phyloP scores from a whole-genome alignment of 805 yeast genomes.

The Blastobotrys americana region DNA sequence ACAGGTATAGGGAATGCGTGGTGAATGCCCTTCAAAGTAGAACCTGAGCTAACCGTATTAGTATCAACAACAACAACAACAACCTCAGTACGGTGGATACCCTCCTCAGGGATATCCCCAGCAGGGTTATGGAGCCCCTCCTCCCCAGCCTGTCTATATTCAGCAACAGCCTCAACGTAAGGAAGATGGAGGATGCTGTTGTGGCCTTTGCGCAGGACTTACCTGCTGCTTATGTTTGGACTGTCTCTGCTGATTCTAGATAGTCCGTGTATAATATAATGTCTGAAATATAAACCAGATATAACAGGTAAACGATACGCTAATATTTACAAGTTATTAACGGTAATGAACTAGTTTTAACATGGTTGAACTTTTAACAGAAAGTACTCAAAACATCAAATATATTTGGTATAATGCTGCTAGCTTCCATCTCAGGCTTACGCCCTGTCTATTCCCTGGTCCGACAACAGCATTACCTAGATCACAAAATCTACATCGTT shows the following conservation, averaged over 20 bases:
- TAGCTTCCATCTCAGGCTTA: too few species aligned
- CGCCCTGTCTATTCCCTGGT: too few species aligned
- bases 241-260: slow-evolving; percentile 8
- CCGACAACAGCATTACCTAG: too few species aligned
- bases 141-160: slow-evolving; percentile 21
- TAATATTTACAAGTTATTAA: neutral
- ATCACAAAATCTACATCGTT: too few species aligned
- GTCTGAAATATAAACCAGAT: too few species aligned
- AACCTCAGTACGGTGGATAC: slow-evolving; percentile 15
- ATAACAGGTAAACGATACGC: too few species aligned
- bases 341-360: neutral
- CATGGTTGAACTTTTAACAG: neutral
- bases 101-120: slow-evolving; percentile 10
- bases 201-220: slow-evolving; percentile 31
- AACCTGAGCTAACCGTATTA: too few species aligned
- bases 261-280: too few species aligned
- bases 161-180: slow-evolving; percentile 22
- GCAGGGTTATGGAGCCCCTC: slow-evolving; percentile 11
- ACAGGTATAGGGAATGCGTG: too few species aligned
- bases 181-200: slow-evolving; percentile 26
- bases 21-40: too few species aligned
- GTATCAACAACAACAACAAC: slow-evolving; percentile 21
- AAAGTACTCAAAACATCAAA: too few species aligned
- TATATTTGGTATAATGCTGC: too few species aligned
- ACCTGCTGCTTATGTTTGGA: slow-evolving; percentile 30